These are phyloP conservation scores for Stemphylium lycopersici DNA, from an alignment of 2,329 filamentous ascomycete genomes.

Conservation along the genomic window DNA sequence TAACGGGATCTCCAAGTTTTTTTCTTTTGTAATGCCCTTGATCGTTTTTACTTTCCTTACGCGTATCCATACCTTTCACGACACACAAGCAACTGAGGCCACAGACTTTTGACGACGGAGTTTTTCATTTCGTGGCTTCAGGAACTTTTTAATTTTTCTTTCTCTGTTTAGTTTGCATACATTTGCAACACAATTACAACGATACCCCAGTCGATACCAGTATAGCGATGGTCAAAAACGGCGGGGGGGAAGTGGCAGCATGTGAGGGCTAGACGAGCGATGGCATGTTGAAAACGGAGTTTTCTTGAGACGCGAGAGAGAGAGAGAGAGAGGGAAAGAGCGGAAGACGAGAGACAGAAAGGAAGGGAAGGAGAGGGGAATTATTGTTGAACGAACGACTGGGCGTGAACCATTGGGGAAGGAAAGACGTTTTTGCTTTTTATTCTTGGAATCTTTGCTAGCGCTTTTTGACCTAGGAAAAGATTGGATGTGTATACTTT, in stretches of 20 bases:
- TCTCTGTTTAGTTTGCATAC: constrained; percentile 42
- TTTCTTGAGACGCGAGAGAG: not conserved
- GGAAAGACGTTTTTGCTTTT: not conserved
- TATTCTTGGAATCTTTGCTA: not conserved
- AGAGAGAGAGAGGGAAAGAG: constrained; percentile 1
- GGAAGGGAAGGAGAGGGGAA: constrained; percentile 17
- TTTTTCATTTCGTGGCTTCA: constrained; percentile 20
- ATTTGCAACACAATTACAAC: constrained; percentile 22
- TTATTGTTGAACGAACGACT: too few relatives aligned
- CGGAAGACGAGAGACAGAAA: constrained; percentile 7
- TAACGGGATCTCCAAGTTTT: constrained; percentile 28
- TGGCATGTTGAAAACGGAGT: too few relatives aligned
- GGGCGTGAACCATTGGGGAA: too few relatives aligned
- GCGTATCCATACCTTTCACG: constrained; percentile 14
- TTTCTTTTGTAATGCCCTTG: constrained; percentile 35
- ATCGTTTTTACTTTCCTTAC: constrained; percentile 23
- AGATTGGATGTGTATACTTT: too few relatives aligned
- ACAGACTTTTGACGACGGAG: too few relatives aligned
- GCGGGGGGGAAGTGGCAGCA: not conserved
- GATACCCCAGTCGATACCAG: constrained; percentile 46
- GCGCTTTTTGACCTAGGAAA: not conserved
- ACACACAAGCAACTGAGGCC: constrained; percentile 1
- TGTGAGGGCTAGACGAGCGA: too few relatives aligned
- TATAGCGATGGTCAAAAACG: constrained; percentile 18
- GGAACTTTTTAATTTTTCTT: not conserved